Base-by-base conservation (phyloP, 2,329 filamentous ascomycete species). In the Biscogniauxia mediterranea region DNA sequence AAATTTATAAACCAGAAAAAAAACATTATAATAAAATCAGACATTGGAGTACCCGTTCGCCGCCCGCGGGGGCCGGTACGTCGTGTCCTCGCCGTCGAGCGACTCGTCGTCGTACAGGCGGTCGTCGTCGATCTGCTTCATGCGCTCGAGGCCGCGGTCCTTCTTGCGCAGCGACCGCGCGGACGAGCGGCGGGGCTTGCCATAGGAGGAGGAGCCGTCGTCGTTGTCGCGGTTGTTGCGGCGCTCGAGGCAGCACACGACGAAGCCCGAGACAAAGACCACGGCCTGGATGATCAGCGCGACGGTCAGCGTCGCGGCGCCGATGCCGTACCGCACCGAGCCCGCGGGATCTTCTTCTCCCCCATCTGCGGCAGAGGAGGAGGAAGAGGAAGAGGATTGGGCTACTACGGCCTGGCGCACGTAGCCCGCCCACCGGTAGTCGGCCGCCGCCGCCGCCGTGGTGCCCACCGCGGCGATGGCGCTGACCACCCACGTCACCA, bases 81-180 rank as follows among this genome's bases (percentile, higher is more conserved):
- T 17, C 15, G 38, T 46, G 15, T 46, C 38, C 38, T 46, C 38
- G 38, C 38, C 38, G 15, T 46, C 38, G 13, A 46, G 38, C 50
- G 50, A 17, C 54, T 55, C 54, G 19, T 55, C 54, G 13, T 42
- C 54, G 19, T 32, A 55, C 25, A 55, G n/a, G 25, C 54, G 25
- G 26, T 55, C 54, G 8, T 55, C 25, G 6, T 55, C 54, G 28
- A 55, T 55, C 17, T 55, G 28, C 32, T 55, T 38, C 54, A 55
- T 55, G 17, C 32, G 54, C 26, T 55, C 54, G 54, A 19, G 9
- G 26, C 26, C n/a, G 54, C 54, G 28, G 8, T 46, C 19, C 25
- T 21, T 38, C 26, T 46, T 55, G 25, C 13, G 17, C 26, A 23
- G 23, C 2, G 23, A 23, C 2, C 23, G 23, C 2, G 23, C 23